Percentiles rank a stretch among this genome's conserved stretches.
Conservation (phyloP, 495 filamentous ascomycete species). For the Aspergillus olivimuriae region DNA sequence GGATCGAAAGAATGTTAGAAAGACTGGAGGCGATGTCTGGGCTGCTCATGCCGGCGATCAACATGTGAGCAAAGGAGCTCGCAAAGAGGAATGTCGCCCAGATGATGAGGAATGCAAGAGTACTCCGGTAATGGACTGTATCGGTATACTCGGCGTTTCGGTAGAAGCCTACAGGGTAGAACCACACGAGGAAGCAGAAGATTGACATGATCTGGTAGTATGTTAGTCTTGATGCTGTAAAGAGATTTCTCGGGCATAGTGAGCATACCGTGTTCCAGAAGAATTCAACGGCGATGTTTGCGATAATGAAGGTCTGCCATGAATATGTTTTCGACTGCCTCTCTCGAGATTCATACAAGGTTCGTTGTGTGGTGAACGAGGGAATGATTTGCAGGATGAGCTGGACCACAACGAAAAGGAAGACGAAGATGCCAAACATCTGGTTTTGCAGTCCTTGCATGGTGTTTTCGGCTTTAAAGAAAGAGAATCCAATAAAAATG, state of each 20-base stretch:
- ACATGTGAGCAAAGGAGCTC: conserved; percentile 49
- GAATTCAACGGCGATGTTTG: conserved; percentile 59
- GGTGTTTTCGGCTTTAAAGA: conserved; percentile 61
- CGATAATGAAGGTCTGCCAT: conserved; percentile 65
- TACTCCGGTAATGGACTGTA: conserved; percentile 32
- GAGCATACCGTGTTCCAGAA: conserved; percentile 48
- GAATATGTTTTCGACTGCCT: conserved; percentile 69
- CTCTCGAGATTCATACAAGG: conserved; percentile 72
- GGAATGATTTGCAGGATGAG: conserved; percentile 69
- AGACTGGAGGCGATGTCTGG: conserved; percentile 38
- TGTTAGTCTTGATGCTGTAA: too few relatives aligned
- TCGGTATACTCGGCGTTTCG: conserved; percentile 31
- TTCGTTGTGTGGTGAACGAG: conserved; percentile 53
- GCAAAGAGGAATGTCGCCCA: conserved; percentile 44
- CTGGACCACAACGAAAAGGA: conserved; percentile 65
- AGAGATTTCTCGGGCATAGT: too few relatives aligned
- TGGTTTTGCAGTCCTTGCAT: conserved; percentile 77
- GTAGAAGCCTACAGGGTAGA: conserved; percentile 54
- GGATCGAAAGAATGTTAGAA: background rate
- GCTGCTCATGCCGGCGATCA: conserved; percentile 44
- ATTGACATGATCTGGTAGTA: conserved; percentile 49
- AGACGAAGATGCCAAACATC: conserved; percentile 74
- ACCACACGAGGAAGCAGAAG: conserved; percentile 51
- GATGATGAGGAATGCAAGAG: conserved; percentile 43
- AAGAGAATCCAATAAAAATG: conserved; percentile 77